Evolutionary conservation across 345 rosid genomes (phyloP).

Genomic region (Triadica sebifera): DNA sequence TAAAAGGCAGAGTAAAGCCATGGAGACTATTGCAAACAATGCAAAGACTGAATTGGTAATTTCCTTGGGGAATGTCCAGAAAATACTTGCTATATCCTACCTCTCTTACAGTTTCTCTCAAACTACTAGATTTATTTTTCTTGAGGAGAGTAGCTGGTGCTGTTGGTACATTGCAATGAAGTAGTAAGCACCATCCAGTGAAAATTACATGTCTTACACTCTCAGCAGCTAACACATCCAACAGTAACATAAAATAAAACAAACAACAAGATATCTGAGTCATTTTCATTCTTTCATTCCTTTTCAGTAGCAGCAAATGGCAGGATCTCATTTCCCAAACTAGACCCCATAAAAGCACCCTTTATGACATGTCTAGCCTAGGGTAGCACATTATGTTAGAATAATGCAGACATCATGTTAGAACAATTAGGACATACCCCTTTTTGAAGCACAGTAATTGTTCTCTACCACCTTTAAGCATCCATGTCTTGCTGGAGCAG

Average conservation of each 20-base stretch:
- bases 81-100: not conserved
- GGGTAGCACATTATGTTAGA: not conserved
- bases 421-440: conserved; percentile 47
- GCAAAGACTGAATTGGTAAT: not conserved
- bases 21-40: not conserved
- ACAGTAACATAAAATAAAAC: not conserved
- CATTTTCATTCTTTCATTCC: not conserved
- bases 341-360: not conserved
- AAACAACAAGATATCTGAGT: not conserved
- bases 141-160: not conserved
- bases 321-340: not conserved
- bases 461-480: conserved; percentile 87
- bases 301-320: not conserved
- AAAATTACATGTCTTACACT: not conserved
- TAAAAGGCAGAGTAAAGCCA: not conserved
- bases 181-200: not conserved
- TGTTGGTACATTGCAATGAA: not conserved
- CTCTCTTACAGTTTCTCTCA: not conserved
- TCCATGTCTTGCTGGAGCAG: conserved; percentile 80
- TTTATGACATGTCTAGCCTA: not conserved
- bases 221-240: conserved; percentile 2
- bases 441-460: conserved; percentile 87
- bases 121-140: not conserved
- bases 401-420: not conserved
- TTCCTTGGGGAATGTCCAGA: not conserved